Conservation (phyloP, 805 yeast genomes). For the Barnettozyma sp. region DNA sequence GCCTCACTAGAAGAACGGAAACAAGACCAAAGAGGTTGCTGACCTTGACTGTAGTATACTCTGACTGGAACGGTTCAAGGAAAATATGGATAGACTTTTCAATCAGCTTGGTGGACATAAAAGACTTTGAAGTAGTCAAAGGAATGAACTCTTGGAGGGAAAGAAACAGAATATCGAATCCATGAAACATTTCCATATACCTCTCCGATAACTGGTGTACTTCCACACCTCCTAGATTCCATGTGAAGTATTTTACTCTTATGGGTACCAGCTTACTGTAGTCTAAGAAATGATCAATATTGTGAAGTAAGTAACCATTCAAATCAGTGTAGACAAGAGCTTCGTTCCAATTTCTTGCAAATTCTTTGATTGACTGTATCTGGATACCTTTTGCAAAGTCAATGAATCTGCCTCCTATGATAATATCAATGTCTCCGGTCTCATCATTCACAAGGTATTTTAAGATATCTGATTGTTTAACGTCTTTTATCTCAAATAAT, state of each 20-base stretch:
- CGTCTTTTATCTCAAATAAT: constrained; percentile 2
- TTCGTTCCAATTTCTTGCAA: constrained; percentile 10
- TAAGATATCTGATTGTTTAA: constrained; percentile 3
- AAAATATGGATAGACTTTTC: constrained; percentile 8
- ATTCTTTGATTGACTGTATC: constrained; percentile 2
- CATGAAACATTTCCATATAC: constrained; percentile 3
- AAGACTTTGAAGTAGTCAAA: constrained; percentile 34
- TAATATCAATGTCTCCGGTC: constrained; percentile 4
- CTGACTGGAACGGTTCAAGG: constrained; percentile 6
- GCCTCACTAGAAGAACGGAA: constrained; percentile 36
- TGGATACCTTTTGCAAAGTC: background rate
- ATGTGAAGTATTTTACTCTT: constrained; percentile 28
- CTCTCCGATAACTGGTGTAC: constrained; percentile 17
- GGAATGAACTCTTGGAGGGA: constrained; percentile 48
- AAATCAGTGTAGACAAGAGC: constrained; percentile 9
- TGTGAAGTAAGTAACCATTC: constrained; percentile 14
- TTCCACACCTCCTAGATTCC: constrained; percentile 33
- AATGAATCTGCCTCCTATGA: constrained; percentile 4
- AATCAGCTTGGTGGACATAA: constrained; percentile 18
- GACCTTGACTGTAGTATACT: constrained; percentile 33
- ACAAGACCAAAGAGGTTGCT: constrained; percentile 48
- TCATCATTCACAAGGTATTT: constrained; percentile 8
- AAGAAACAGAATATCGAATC: constrained; percentile 33
- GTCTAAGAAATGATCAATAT: constrained; percentile 17
- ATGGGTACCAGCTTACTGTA: constrained; percentile 10